These are phyloP conservation scores for Coprinopsis marcescibilis DNA, from an alignment of 768 basidiomycete genomes.

Conservation along the genomic window DNA sequence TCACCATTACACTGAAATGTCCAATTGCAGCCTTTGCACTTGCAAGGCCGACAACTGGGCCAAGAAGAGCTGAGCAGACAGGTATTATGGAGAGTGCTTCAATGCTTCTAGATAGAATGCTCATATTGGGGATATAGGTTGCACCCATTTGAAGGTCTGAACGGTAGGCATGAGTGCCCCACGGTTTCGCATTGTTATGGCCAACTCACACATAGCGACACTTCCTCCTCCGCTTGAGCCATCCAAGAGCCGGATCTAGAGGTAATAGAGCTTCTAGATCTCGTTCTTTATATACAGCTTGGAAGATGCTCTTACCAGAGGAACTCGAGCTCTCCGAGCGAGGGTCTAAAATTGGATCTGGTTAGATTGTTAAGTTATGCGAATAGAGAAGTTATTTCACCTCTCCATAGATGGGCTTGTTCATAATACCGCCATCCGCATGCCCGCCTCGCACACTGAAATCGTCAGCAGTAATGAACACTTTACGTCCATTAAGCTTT, in stretches of 20 bases:
- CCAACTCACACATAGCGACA: conserved; percentile 28
- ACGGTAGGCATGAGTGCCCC: conserved; percentile 1
- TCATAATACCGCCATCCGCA: conserved; percentile 35
- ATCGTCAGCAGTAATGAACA: conserved; percentile 35
- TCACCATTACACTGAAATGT: too few species aligned
- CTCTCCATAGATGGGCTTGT: conserved; percentile 36
- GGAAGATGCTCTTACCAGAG: conserved; percentile 22
- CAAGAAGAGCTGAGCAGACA: conserved; percentile 31
- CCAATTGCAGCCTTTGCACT: conserved; percentile 33
- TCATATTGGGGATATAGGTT: conserved; percentile 32
- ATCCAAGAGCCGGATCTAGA: conserved; percentile 36
- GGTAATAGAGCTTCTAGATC: not conserved
- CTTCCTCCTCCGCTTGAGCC: conserved; percentile 39
- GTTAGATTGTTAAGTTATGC: not conserved
- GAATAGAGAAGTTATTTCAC: conserved; percentile 14
- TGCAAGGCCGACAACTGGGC: conserved; percentile 36
- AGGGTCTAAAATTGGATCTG: conserved; percentile 18
- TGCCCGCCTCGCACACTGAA: conserved; percentile 39
- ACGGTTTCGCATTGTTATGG: not conserved
- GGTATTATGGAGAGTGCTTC: conserved; percentile 33
- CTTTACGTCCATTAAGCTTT: conserved; percentile 25
- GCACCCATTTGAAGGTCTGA: conserved; percentile 30
- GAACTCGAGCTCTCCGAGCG: conserved; percentile 29
- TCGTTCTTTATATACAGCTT: not conserved
- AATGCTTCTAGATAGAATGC: conserved; percentile 31